These are phyloP conservation scores for Neopestalotiopsis rosae DNA, from an alignment of 2,329 filamentous ascomycete genomes.

Conservation along the genomic window DNA sequence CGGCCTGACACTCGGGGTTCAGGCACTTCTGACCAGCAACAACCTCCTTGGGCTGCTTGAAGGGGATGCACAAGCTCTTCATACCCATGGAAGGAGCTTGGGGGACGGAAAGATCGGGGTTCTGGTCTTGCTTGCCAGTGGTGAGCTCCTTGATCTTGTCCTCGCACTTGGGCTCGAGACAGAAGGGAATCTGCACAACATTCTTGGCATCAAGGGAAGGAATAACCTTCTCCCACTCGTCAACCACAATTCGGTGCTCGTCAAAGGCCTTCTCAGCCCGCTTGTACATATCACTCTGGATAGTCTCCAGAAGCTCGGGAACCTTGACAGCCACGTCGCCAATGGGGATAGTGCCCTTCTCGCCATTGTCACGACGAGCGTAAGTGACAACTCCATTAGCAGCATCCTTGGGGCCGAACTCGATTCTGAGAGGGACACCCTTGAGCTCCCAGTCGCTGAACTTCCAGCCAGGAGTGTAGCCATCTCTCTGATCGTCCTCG, in stretches of 20 bases:
- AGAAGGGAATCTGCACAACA: slow-evolving; percentile 90
- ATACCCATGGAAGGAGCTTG: slow-evolving; percentile 65
- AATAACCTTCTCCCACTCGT: slow-evolving; percentile 89
- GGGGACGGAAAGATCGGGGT: slow-evolving; percentile 54
- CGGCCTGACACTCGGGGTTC: slow-evolving; percentile 80
- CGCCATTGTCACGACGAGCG: slow-evolving; percentile 84
- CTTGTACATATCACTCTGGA: slow-evolving; percentile 81
- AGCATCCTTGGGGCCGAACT: slow-evolving; percentile 94
- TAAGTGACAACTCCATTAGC: slow-evolving; percentile 84
- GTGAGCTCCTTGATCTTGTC: slow-evolving; percentile 95
- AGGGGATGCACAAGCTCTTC: slow-evolving; percentile 77
- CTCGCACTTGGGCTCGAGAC: slow-evolving; percentile 81
- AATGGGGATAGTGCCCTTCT: slow-evolving; percentile 82
- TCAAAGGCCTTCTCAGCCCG: slow-evolving; percentile 81
- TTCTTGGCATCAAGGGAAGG: slow-evolving; percentile 92
- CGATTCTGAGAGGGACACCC: slow-evolving; percentile 90
- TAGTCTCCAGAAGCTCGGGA: slow-evolving; percentile 83
- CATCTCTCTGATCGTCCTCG: slow-evolving; percentile 84
- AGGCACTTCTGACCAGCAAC: slow-evolving; percentile 86
- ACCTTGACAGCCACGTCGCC: slow-evolving; percentile 75
- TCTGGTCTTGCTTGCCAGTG: slow-evolving; percentile 72
- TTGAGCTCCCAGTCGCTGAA: slow-evolving; percentile 99
- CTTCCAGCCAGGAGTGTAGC: slow-evolving; percentile 95
- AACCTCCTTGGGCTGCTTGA: slow-evolving; percentile 83
- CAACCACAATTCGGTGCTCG: slow-evolving; percentile 80